Conservation (phyloP, 805 yeast species). For the Metschnikowia shivogae region DNA sequence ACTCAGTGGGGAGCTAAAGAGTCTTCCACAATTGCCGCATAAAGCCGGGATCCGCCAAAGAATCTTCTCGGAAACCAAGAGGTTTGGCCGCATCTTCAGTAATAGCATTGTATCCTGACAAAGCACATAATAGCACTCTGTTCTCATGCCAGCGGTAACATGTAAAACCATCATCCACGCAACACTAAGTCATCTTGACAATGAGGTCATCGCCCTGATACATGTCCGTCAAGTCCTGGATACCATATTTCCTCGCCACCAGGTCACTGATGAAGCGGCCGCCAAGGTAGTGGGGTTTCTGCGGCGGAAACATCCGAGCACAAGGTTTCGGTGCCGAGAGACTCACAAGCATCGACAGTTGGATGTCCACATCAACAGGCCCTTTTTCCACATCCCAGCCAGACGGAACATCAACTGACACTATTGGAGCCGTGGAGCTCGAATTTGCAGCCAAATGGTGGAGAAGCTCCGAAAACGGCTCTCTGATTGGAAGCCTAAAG, state of each 20-base stretch:
- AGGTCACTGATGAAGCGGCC: conserved; percentile 74
- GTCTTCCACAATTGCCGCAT: neutral
- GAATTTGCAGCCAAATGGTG: conserved; percentile 24
- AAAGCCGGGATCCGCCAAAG: neutral
- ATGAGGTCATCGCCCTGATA: conserved; percentile 35
- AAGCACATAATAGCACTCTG: neutral
- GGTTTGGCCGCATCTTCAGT: conserved; percentile 1
- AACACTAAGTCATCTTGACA: conserved; percentile 27
- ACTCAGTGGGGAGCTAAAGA: neutral
- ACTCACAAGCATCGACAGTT: conserved; percentile 70
- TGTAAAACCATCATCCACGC: too few relatives aligned
- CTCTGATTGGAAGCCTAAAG: conserved; percentile 81
- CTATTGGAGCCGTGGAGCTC: conserved; percentile 54
- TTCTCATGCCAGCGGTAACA: too few relatives aligned
- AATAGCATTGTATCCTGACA: neutral
- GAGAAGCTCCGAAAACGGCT: conserved; percentile 58
- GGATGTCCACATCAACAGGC: conserved; percentile 36
- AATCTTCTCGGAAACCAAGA: conserved; percentile 1
- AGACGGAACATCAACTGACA: conserved; percentile 88
- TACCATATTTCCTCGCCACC: conserved; percentile 70
- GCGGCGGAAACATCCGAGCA: conserved; percentile 43
- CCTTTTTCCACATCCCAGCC: conserved; percentile 97
- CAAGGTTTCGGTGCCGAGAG: conserved; percentile 95
- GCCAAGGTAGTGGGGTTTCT: conserved; percentile 70
- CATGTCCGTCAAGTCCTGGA: conserved; percentile 41